Evolutionary conservation across 768 basidiomycete species (phyloP).

Genomic region (Tulasnella sp.): DNA sequence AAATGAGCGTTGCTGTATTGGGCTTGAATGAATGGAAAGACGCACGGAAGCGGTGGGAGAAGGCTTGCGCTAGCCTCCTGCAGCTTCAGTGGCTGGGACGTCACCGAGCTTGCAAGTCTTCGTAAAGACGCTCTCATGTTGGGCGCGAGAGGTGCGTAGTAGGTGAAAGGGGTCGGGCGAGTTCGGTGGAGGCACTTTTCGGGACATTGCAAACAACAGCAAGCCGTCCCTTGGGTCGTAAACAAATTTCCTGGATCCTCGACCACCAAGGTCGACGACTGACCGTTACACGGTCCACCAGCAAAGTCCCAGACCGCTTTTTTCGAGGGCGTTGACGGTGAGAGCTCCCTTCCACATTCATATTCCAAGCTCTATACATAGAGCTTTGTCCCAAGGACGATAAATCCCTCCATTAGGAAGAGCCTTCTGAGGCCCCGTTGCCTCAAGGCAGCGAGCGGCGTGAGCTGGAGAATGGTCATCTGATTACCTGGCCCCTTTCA

Average conservation of each 20-base stretch:
- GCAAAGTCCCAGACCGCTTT: neutral
- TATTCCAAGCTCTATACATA: neutral
- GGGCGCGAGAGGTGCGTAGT: neutral
- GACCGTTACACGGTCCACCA: neutral
- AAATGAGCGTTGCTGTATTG: neutral
- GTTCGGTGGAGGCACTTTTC: neutral
- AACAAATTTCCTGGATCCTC: constrained; percentile 12
- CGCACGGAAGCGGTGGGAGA: constrained; percentile 80
- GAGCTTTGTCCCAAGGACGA: constrained; percentile 17
- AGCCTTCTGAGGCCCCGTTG: constrained; percentile 28
- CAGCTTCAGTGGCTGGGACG: constrained; percentile 56
- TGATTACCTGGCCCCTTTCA: constrained; percentile 6
- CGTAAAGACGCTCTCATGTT: constrained; percentile 33
- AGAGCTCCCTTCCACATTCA: neutral
- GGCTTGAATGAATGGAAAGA: constrained; percentile 24
- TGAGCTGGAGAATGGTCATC: constrained; percentile 24
- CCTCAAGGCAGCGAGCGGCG: constrained; percentile 25
- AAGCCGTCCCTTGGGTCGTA: neutral
- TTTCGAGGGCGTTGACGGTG: neutral
- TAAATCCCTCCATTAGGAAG: constrained; percentile 26
- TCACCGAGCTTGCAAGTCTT: constrained; percentile 51
- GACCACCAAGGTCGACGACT: neutral
- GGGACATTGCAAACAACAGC: neutral
- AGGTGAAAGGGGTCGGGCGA: constrained; percentile 14
- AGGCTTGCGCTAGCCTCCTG: constrained; percentile 62